Evolutionary conservation across 1,139 yeast genomes (phyloP), one percentile per base, ranked within the genome.

Genomic region (Debaryomyces singareniensis): DNA sequence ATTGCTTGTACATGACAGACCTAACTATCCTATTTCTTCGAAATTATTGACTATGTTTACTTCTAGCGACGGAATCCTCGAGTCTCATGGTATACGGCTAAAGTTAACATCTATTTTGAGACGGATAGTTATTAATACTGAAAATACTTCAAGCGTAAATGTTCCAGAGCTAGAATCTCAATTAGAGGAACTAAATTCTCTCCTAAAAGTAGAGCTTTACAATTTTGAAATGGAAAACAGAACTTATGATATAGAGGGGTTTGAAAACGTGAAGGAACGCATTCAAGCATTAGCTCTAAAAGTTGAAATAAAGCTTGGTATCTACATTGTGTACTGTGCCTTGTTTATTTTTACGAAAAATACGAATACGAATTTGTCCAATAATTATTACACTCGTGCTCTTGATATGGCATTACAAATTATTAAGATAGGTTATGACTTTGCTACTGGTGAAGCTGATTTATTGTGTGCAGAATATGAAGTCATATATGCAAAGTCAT

Each of bases 391-490:
- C n/a, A 7, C 9, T 18, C 7, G 21, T 7, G 21, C 21, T n/a
- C n/a, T 18, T 7, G 15, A 16, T 5, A 26, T n/a, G 11, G 28
- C 28, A 5, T 13, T 26, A 9, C 13, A 15, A n/a, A 10, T 26
- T 13, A 11, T 26, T 20, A 26, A 11, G 13, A 18, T 15, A 16
- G 28, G 28, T 5, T 26, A 26, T 26, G 18, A 26, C n/a, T 26
- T 26, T 12, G 28, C 28, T 11, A 18, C 13, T 5, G 28, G 28
- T 3, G 22, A 26, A 18, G 13, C 13, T n/a, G 11, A 7, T 16
- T 18, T 15, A 9, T 26, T 16, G n/a, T 26, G 16, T 26, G 16
- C 28, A 5, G 28, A 26, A 11, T 26, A 26, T 26, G 28, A 26
- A 16, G 18, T 16, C 3, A 16, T 26, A 18, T 26, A 26, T 16